Evolutionary conservation across 768 basidiomycete species (phyloP), one percentile per base, ranked within the genome.

Genomic region (Paxillus rubicundulus): DNA sequence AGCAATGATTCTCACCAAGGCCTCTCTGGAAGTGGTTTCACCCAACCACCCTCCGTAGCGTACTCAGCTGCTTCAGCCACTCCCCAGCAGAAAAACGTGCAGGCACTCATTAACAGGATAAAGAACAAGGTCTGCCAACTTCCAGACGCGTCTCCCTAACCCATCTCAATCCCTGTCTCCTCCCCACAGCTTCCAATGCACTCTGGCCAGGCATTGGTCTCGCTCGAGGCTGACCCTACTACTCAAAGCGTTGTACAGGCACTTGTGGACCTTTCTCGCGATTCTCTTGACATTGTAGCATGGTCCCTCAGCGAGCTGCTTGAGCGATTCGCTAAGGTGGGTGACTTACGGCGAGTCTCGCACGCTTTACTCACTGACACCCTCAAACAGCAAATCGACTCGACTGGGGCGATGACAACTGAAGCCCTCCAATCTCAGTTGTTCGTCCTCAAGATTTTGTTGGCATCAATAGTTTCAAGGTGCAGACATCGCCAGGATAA

Each of bases 361-460:
- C 38, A 42, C 39, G 27, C 21, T 10, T 39, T 44, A 27, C 61
- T 61, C 57, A 66, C 54, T 42, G 44, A 40, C 48, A 41, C 34
- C 18, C 46, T 47, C 40, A 45, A 54, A 53, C 59, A 86, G 78
- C 85, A 84, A 74, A 72, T 75, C 54, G 81, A 83, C 60, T 56
- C 70, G 13, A 70, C 75, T 21, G 82, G 81, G 2, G 72, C 75
- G 49, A 71, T 80, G 51, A 74, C 84, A 3, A 74, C 89, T 16
- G 87, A 92, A 50, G 80, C 86, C 39, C 77, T 93, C 4, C 92
- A 95, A 63, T 94, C 92, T 0, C 89, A 94, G 65, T 75, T 95
- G 2, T 91, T 90, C 60, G 71, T 95, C 36, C 77, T 94, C 61
- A 92, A 94, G 70, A 84, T 94, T 20, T 70, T 96, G 12, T 79